Percentiles rank a stretch among this genome's conserved stretches.
Conservation (phyloP, 768 basidiomycete species). For the Galerina marginata region DNA sequence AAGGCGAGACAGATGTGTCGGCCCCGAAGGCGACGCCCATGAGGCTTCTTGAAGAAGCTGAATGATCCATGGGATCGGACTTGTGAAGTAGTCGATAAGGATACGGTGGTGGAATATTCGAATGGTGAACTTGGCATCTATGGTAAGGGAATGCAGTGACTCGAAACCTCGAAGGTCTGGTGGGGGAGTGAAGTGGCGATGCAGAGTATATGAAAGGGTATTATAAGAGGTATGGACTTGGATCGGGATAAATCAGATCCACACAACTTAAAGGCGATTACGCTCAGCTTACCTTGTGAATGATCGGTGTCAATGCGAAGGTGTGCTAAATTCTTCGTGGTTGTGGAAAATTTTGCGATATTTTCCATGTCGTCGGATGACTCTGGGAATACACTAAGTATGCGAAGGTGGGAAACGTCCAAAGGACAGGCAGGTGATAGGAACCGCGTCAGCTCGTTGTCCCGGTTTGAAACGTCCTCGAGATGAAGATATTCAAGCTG, state of each 20-base stretch:
- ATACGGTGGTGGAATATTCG: constrained; percentile 9
- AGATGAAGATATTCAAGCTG: not conserved
- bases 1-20: not conserved
- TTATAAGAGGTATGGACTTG: constrained; percentile 4
- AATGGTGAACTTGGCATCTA: constrained; percentile 5
- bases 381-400: not conserved
- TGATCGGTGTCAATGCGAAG: constrained; percentile 5
- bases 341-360: not conserved
- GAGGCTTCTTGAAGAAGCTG: not conserved
- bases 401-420: not conserved
- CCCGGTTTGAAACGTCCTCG: not conserved
- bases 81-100: constrained; percentile 11
- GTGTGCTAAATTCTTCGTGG: not conserved
- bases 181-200: not conserved
- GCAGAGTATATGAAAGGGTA: not conserved
- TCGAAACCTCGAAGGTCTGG: constrained; percentile 1
- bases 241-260: not conserved
- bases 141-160: not conserved
- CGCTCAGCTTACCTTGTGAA: not conserved
- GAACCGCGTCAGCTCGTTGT: not conserved
- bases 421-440: not conserved
- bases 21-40: not conserved
- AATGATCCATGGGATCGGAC: not conserved
- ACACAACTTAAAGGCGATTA: not conserved
- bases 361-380: not conserved